Conservation (phyloP, 2,329 filamentous ascomycete genomes). For the Gremmenia infestans region DNA sequence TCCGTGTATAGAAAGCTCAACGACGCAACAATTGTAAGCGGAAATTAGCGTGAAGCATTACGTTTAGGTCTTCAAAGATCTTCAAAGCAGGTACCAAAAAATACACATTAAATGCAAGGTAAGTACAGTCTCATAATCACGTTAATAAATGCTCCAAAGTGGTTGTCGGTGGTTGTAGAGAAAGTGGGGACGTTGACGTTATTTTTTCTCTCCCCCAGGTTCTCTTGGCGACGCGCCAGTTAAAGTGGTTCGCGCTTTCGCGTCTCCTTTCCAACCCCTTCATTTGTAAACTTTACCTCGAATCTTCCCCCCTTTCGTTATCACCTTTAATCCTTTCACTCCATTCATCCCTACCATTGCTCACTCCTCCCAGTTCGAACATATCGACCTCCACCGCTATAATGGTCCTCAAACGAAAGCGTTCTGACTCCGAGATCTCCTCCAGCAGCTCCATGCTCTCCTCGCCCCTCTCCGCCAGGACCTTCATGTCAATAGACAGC, state of each 20-base stretch:
- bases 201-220: neutral
- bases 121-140: too few species aligned
- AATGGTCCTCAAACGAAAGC: conserved; percentile 60
- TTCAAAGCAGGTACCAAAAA: too few species aligned
- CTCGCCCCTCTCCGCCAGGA: conserved; percentile 28
- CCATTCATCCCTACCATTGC: neutral
- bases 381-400: conserved; percentile 1
- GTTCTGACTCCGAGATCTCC: conserved; percentile 54
- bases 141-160: too few species aligned
- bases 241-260: neutral
- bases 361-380: neutral
- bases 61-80: too few species aligned
- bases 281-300: neutral
- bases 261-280: neutral
- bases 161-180: too few species aligned
- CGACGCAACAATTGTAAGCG: too few species aligned
- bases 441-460: conserved; percentile 41
- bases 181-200: neutral
- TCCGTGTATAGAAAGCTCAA: too few species aligned
- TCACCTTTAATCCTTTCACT: neutral
- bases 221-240: neutral
- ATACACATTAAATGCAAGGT: too few species aligned
- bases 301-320: neutral
- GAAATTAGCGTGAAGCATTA: too few species aligned
- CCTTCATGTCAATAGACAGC: conserved; percentile 34